These are phyloP conservation scores for Cymbopogon flexuosus DNA, from an alignment of 202 grass and related monocot species.

Conservation along the genomic window DNA sequence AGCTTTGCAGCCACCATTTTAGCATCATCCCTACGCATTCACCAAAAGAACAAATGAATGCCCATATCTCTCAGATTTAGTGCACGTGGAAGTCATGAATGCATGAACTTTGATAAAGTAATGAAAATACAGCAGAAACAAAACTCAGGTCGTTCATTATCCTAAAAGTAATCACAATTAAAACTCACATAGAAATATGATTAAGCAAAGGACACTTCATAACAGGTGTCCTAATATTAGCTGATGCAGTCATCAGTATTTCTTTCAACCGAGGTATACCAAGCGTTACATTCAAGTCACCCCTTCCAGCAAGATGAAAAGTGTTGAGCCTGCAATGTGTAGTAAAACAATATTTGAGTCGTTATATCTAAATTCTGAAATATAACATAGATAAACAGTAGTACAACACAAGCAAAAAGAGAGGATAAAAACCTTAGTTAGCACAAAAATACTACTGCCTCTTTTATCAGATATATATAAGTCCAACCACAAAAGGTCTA, in stretches of 20 bases:
- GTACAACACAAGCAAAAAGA: background rate
- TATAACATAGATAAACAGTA: background rate
- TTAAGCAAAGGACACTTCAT: constrained; percentile 56
- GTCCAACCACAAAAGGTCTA: background rate
- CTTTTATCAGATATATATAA: background rate
- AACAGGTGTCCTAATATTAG: constrained; percentile 57
- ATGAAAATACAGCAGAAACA: background rate
- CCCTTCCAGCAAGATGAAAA: constrained; percentile 90
- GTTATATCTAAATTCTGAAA: background rate
- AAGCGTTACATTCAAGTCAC: constrained; percentile 91
- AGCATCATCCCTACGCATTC: constrained; percentile 39
- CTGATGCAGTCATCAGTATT: constrained; percentile 82
- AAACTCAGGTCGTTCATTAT: background rate
- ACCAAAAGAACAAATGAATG: constrained; percentile 18
- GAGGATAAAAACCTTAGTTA: background rate
- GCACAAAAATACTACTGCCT: background rate
- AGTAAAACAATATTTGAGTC: background rate
- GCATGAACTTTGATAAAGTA: background rate
- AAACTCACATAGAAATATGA: constrained; percentile 32
- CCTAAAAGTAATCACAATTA: constrained; percentile 10
- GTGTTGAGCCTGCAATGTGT: constrained; percentile 71
- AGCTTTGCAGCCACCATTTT: constrained; percentile 45
- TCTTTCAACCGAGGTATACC: constrained; percentile 89
- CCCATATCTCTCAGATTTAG: background rate
- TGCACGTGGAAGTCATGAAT: background rate